These are phyloP conservation scores for Escallonia herrerae DNA, from an alignment of 129 eudicot species.

Conservation along the genomic window DNA sequence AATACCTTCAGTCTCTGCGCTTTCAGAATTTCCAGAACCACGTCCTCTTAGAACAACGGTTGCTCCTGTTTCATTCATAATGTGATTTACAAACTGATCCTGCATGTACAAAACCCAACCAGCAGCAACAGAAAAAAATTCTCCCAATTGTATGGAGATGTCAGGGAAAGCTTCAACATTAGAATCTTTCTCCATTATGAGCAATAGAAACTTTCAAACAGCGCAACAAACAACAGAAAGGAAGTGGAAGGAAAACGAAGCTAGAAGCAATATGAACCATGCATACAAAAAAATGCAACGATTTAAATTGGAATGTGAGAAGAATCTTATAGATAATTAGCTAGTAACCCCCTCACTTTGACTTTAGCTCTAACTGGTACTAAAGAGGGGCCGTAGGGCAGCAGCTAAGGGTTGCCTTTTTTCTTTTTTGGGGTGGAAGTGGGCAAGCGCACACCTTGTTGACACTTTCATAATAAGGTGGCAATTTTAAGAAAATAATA, in stretches of 20 bases:
- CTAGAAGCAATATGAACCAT: neutral
- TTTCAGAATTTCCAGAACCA: conserved; percentile 60
- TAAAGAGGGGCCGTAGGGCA: too few relatives aligned
- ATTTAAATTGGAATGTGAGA: neutral
- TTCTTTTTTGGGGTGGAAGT: too few relatives aligned
- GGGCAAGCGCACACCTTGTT: too few relatives aligned
- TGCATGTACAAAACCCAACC: conserved; percentile 91
- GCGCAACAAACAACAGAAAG: conserved; percentile 13
- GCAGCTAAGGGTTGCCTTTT: too few relatives aligned
- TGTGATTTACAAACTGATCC: conserved; percentile 99
- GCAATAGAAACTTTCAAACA: conserved; percentile 20
- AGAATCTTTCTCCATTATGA: conserved; percentile 45
- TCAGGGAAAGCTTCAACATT: conserved; percentile 80
- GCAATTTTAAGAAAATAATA: too few relatives aligned
- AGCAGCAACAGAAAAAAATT: conserved; percentile 67
- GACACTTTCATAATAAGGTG: too few relatives aligned
- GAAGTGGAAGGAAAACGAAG: neutral
- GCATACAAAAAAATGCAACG: neutral
- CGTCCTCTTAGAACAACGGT: conserved; percentile 77
- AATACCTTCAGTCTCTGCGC: conserved; percentile 50
- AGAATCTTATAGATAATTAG: neutral
- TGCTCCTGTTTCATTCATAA: conserved; percentile 99
- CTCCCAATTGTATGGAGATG: conserved; percentile 97
- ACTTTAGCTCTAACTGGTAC: too few relatives aligned
- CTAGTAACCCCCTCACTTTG: too few relatives aligned